Conservation (phyloP, 2,329 filamentous ascomycete genomes). For the Ophiostoma pallidulum region DNA sequence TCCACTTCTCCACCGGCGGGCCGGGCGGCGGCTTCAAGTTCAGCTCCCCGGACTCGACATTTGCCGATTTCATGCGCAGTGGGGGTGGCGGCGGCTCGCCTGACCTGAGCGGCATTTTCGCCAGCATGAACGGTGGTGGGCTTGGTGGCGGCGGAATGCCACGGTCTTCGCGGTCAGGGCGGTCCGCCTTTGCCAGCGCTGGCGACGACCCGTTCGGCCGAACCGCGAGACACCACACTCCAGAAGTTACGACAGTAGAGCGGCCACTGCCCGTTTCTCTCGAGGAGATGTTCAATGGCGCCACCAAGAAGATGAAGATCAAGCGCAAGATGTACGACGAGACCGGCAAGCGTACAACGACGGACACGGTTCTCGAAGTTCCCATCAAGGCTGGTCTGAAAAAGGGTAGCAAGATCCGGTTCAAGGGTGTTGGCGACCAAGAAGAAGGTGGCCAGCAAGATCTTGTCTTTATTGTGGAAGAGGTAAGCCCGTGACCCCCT, state of each 20-base stretch:
- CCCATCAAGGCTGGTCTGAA: conserved; percentile 94
- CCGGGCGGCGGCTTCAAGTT: conserved; percentile 64
- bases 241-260: conserved; percentile 87
- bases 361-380: conserved; percentile 86
- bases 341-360: conserved; percentile 71
- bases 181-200: conserved; percentile 15
- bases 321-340: conserved; percentile 92
- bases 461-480: conserved; percentile 86
- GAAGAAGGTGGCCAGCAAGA: conserved; percentile 95
- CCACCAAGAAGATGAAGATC: conserved; percentile 95
- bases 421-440: conserved; percentile 93
- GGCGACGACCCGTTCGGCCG: conserved; percentile 18
- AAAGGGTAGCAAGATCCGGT: conserved; percentile 97
- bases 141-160: conserved; percentile 29
- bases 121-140: conserved; percentile 33
- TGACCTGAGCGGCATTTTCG: conserved; percentile 46
- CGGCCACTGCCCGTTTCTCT: conserved; percentile 69
- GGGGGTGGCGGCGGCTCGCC: conserved; percentile 39
- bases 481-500: conserved; percentile 49
- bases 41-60: conserved; percentile 74
- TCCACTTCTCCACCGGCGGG: conserved; percentile 51
- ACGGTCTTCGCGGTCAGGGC: neutral
- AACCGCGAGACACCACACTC: conserved; percentile 46
- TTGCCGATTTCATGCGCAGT: conserved; percentile 67
- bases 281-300: conserved; percentile 80